Percentiles rank a stretch among this genome's conserved stretches.
Conservation (phyloP, 257 asterid genomes). For the Nicotiana noctiflora region DNA sequence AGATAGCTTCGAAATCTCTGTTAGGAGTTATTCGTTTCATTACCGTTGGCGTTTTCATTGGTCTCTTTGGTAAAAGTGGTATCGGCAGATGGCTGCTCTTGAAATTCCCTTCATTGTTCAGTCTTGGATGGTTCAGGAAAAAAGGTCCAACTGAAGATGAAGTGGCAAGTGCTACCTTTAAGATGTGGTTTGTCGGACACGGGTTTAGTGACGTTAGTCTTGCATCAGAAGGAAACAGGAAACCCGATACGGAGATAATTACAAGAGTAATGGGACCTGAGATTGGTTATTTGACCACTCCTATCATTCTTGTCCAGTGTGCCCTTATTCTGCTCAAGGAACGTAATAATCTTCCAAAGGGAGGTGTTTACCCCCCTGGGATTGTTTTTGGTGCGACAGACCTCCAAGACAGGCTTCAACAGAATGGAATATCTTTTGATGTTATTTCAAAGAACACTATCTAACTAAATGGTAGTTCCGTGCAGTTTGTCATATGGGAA, state of each 20-base stretch:
- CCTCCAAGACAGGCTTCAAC: slow-evolving; percentile 62
- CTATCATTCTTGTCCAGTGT: slow-evolving; percentile 66
- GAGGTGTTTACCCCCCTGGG: slow-evolving; percentile 89
- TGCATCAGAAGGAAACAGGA: slow-evolving; percentile 34
- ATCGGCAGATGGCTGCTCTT: slow-evolving; percentile 65
- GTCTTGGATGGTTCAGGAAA: slow-evolving; percentile 60
- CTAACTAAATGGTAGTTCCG: neutral
- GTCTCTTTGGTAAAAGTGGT: slow-evolving; percentile 38
- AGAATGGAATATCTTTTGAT: slow-evolving; percentile 74
- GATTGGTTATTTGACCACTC: slow-evolving; percentile 83
- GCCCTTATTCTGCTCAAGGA: slow-evolving; percentile 52
- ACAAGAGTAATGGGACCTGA: slow-evolving; percentile 93
- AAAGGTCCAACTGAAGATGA: slow-evolving; percentile 83
- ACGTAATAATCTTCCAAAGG: slow-evolving; percentile 57
- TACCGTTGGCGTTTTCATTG: slow-evolving; percentile 47
- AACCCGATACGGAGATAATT: slow-evolving; percentile 63
- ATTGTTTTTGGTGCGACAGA: slow-evolving; percentile 76
- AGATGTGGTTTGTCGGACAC: slow-evolving; percentile 87
- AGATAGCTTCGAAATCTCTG: slow-evolving; percentile 48
- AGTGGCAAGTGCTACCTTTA: slow-evolving; percentile 66
- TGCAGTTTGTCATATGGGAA: neutral
- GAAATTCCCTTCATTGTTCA: slow-evolving; percentile 56
- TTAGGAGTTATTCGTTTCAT: slow-evolving; percentile 48
- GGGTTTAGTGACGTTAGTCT: slow-evolving; percentile 54
- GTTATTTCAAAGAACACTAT: slow-evolving; percentile 53